Evolutionary conservation across 495 filamentous ascomycete genomes (phyloP), one percentile per base, ranked within the genome.

Genomic region (Neurospora intermedia): DNA sequence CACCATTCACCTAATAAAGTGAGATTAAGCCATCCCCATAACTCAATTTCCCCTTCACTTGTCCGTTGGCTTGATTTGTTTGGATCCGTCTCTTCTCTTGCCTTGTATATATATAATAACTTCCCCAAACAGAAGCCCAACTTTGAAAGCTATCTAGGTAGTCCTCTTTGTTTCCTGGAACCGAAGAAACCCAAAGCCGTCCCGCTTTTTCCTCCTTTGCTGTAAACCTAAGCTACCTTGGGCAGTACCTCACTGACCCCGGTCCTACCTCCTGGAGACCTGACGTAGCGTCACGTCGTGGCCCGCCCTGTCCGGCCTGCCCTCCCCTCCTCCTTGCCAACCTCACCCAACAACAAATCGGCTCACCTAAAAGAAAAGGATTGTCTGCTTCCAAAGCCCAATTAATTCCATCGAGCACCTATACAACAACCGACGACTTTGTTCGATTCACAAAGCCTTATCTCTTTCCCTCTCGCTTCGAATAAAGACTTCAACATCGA

Each of bases 401-500:
- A 27, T 15, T 39, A 11, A 41, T 70, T 31, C 38, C 42, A 31
- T 35, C 46, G 43, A 72, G 16, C 8, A 23, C 20, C 18, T 54
- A 35, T 69, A 41, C 40, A 59, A 41, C n/a, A n/a, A n/a, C 11
- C 42, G 35, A 62, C 54, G 54, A 62, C 27, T n/a, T 23, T 42
- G 73, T 38, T 35, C 43, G 38, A 72, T 31, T 62, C 27, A 62
- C 54, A 62, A 62, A 62, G 54, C 23, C 54, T 13, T 23, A 62
- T 62, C 54, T 35, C 27, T 62, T 35, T 62, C 59, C 31, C 16
- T 48, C 71, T 66, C 45, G 20, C 31, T 38, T 23, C 23, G n/a
- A 38, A 31, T 39, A 71, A 69, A 71, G 43, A 43, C 35, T 73
- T 69, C 75, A 42, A 70, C 40, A 74, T 72, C 59, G 27, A 73